These are phyloP conservation scores for Saccharomyces hybrid DNA, from an alignment of 1,139 yeast species.

Conservation along the genomic window DNA sequence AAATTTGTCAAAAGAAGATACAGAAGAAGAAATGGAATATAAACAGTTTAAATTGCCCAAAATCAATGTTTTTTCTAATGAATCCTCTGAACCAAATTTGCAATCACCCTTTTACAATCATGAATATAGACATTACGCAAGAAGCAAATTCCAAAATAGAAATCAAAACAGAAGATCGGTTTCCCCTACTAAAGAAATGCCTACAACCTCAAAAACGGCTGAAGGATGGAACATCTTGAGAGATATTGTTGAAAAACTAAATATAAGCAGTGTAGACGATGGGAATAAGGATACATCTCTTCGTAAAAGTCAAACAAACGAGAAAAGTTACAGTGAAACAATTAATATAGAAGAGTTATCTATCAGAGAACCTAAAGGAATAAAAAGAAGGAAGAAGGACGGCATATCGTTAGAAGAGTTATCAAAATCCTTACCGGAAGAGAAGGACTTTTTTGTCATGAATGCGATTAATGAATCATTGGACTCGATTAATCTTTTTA, in stretches of 20 bases:
- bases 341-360: conserved; percentile 24
- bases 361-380: conserved; percentile 14
- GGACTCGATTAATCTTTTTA: not conserved
- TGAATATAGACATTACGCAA: conserved; percentile 20
- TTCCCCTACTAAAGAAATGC: conserved; percentile 21
- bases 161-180: conserved; percentile 17
- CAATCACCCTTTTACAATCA: conserved; percentile 15
- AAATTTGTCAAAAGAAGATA: not conserved
- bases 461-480: not conserved
- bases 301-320: conserved; percentile 5
- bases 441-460: conserved; percentile 4
- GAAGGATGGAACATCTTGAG: conserved; percentile 20
- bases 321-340: conserved; percentile 13
- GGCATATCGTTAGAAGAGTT: conserved; percentile 4
- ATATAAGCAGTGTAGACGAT: not conserved
- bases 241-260: conserved; percentile 15
- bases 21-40: not conserved
- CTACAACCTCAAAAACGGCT: conserved; percentile 10
- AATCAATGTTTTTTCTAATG: not conserved
- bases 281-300: conserved; percentile 6
- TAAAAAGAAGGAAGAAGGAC: conserved; percentile 13
- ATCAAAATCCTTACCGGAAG: conserved; percentile 5
- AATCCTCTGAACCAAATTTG: conserved; percentile 4
- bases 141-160: conserved; percentile 19
- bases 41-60: conserved; percentile 2